Evolutionary conservation across 2,329 filamentous ascomycete species (phyloP).

Genomic region (Botrytis elliptica): DNA sequence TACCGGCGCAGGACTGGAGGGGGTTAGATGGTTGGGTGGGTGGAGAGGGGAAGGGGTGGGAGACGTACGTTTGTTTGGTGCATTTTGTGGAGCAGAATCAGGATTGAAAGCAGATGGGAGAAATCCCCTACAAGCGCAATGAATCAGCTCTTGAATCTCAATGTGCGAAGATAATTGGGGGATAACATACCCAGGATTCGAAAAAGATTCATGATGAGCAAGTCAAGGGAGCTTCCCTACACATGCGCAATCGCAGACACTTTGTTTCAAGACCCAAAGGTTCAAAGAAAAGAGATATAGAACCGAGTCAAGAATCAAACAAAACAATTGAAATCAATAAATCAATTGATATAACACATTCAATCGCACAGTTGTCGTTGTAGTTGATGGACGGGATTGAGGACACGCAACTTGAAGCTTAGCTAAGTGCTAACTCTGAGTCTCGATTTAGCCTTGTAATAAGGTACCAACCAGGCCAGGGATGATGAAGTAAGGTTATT

Average conservation of each 20-base stretch:
- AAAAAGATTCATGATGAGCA: conserved; percentile 65
- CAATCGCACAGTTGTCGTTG: background rate
- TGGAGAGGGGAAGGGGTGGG: conserved; percentile 12
- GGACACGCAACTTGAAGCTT: conserved; percentile 35
- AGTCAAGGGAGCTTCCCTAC: conserved; percentile 22
- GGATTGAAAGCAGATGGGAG: conserved; percentile 90
- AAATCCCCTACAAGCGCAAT: conserved; percentile 68
- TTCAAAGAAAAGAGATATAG: conserved; percentile 9
- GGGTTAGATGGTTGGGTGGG: background rate
- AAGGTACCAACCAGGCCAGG: conserved; percentile 19
- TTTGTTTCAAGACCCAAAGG: background rate
- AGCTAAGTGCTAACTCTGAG: conserved; percentile 20
- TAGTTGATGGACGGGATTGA: conserved; percentile 22
- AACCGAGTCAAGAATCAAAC: background rate
- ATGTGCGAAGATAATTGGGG: background rate
- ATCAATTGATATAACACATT: background rate
- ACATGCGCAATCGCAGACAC: conserved; percentile 14
- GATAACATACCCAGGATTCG: conserved; percentile 56
- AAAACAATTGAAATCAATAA: conserved; percentile 1
- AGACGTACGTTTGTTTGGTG: conserved; percentile 75
- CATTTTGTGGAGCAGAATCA: conserved; percentile 98
- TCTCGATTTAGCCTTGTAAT: conserved; percentile 16
- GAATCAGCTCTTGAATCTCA: conserved; percentile 14
- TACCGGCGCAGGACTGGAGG: conserved; percentile 66
- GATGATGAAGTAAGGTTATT: conserved; percentile 7